Conservation (phyloP, 1,284 basidiomycete species). For the Trichosporon sp. region DNA sequence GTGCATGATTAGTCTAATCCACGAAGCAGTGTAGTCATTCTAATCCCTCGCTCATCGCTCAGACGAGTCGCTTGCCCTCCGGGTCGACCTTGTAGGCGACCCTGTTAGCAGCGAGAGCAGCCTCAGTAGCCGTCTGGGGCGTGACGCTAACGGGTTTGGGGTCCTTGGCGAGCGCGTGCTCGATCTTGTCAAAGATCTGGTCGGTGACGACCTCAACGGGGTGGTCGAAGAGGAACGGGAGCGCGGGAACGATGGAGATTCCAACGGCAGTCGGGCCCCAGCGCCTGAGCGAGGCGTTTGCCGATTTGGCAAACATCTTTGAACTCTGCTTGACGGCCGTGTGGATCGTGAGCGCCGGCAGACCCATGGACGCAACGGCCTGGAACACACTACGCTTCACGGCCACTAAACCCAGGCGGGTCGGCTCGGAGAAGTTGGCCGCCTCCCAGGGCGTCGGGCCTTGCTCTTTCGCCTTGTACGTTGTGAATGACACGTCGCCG, state of each 20-base stretch:
- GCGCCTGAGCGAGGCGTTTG: conserved; percentile 54
- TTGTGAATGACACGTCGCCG: conserved; percentile 85
- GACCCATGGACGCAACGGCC: conserved; percentile 56
- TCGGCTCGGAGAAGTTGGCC: conserved; percentile 68
- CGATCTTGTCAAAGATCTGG: conserved; percentile 50
- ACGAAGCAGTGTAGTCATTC: too few species aligned
- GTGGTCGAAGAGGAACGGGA: conserved; percentile 79
- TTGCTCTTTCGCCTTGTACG: conserved; percentile 72
- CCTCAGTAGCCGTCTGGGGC: not conserved
- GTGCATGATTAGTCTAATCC: too few species aligned
- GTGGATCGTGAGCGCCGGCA: conserved; percentile 60
- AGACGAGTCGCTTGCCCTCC: not conserved
- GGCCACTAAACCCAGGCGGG: conserved; percentile 63
- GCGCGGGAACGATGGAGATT: conserved; percentile 63
- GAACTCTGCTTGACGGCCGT: conserved; percentile 73
- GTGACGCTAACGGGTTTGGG: not conserved
- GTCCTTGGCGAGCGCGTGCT: conserved; percentile 38
- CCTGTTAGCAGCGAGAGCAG: not conserved
- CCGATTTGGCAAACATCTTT: conserved; percentile 33
- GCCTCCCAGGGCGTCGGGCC: conserved; percentile 70
- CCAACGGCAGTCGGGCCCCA: conserved; percentile 69
- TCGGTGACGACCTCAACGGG: conserved; percentile 55
- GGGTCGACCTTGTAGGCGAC: not conserved
- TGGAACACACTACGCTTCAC: conserved; percentile 78
- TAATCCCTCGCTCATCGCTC: too few species aligned